Evolutionary conservation across 805 yeast genomes (phyloP), one percentile per base, ranked within the genome.

Genomic region (Wickerhamiella bombiphila): DNA sequence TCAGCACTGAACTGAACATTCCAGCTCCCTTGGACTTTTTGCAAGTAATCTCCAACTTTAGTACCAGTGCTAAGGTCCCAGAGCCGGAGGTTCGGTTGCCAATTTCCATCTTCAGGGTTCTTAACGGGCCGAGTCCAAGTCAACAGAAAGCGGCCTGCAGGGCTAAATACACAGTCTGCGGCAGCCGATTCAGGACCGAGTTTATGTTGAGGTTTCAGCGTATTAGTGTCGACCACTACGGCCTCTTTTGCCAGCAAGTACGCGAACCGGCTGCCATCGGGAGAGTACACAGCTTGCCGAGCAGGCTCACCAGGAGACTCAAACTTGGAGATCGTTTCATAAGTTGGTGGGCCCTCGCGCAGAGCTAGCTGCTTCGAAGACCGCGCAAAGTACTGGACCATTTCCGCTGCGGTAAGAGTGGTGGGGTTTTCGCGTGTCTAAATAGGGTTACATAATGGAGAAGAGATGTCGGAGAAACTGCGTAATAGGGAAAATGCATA

Each of bases 111-210:
- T 42, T 73, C 83, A 49, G 71, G 74, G 49, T 72, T 65, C 49
- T 76, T 70, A 35, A 70, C 61, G 3, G 96, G 93, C 53, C 83
- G 81, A 48, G 83, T 83, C 95, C 96, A 91, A 28, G 93, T 73
- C 45, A 81, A 72, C 45, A 91, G 59, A 53, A 66, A 86, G 33
- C 74, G 72, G 13, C 95, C 97, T 34, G 71, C 65, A 7, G 96
- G 94, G n/a, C 94, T 81, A 57, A 91, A 85, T 43, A 74, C 72
- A 50, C 91, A 55, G 54, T 91, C 96, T 14, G 76, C 80, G 45
- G 83, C 93, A 7, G 33, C 22, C 22, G 64, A 54, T 35, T 75
- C 60, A 26, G 69, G 73, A 38, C 66, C 61, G 32, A 69, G 53
- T 14, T 60, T 49, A 5, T 63, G 59, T 16, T 79, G 74, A 24